Conservation (phyloP, 2,329 filamentous ascomycete genomes). For the Ceratocystis lukuohia region DNA sequence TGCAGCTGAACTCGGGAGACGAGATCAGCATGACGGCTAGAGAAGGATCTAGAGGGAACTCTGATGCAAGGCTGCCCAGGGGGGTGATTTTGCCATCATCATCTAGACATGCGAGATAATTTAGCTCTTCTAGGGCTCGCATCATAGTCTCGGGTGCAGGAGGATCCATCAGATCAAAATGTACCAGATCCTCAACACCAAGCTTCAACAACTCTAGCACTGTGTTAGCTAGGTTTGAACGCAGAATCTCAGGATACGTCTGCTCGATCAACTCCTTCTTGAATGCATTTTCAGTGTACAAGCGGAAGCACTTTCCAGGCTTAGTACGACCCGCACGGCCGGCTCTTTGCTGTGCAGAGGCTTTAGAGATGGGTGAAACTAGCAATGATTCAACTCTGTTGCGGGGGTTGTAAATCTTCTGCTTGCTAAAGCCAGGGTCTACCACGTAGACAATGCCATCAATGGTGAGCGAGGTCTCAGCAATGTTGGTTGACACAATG, state of each 20-base stretch:
- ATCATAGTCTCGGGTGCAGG: conserved; percentile 97
- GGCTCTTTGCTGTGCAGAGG: conserved; percentile 89
- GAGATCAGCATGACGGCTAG: conserved; percentile 96
- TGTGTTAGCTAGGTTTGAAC: conserved; percentile 87
- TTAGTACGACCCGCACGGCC: conserved; percentile 98
- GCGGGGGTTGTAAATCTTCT: conserved; percentile 96
- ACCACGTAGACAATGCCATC: conserved; percentile 98
- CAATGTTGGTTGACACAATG: conserved; percentile 94
- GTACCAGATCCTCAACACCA: conserved; percentile 85
- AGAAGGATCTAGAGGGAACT: conserved; percentile 88
- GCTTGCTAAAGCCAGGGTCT: conserved; percentile 98
- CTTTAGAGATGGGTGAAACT: conserved; percentile 96
- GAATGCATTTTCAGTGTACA: conserved; percentile 92
- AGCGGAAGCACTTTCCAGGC: conserved; percentile 92
- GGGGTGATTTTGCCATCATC: conserved; percentile 88
- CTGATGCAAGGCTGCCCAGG: conserved; percentile 75
- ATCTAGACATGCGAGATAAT: conserved; percentile 91
- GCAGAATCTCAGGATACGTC: conserved; percentile 89
- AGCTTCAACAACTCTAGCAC: conserved; percentile 96
- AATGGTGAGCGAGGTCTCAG: conserved; percentile 92
- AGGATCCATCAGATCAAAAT: conserved; percentile 98
- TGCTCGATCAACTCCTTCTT: conserved; percentile 97
- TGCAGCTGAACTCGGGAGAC: conserved; percentile 96
- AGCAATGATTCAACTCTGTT: conserved; percentile 92
- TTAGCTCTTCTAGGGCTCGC: conserved; percentile 92